Conservation (phyloP, 2,329 filamentous ascomycete genomes). For the Penicillium olsonii region DNA sequence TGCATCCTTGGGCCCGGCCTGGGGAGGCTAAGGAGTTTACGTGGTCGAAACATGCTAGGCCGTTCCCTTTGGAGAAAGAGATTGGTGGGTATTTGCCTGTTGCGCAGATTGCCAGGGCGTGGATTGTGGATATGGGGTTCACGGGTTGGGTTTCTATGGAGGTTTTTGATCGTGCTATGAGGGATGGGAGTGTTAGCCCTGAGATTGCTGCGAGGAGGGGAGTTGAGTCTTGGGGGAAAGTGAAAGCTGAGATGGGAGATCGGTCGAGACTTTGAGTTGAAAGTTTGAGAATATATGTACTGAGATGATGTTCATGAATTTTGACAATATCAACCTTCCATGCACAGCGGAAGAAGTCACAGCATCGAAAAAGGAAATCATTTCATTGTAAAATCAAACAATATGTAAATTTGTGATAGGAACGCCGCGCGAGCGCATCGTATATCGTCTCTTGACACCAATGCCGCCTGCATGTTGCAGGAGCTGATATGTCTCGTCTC, state of each 20-base stretch:
- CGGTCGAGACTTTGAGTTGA: slow-evolving; percentile 2
- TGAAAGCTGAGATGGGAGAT: slow-evolving; percentile 12
- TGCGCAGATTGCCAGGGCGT: slow-evolving; percentile 27
- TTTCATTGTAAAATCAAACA: slow-evolving; percentile 40
- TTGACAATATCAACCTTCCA: not conserved
- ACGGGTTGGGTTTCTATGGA: slow-evolving; percentile 38
- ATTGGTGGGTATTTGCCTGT: slow-evolving; percentile 32
- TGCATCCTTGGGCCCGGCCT: slow-evolving; percentile 32
- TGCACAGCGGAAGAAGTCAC: not conserved
- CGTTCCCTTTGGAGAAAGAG: slow-evolving; percentile 34
- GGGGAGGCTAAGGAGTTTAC: slow-evolving; percentile 32
- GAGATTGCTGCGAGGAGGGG: slow-evolving; percentile 10
- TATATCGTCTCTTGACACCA: slow-evolving; percentile 76
- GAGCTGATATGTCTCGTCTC: slow-evolving; percentile 63
- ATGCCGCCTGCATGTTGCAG: slow-evolving; percentile 66
- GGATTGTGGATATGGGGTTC: slow-evolving; percentile 32
- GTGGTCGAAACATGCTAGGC: slow-evolving; percentile 32
- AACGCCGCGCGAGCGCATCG: slow-evolving; percentile 77
- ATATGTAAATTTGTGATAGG: slow-evolving; percentile 78
- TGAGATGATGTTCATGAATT: not conserved
- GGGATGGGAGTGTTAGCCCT: not conserved
- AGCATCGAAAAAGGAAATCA: not conserved
- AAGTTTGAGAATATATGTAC: not conserved
- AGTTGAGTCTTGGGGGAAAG: slow-evolving; percentile 20
- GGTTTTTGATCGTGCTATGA: slow-evolving; percentile 28